Evolutionary conservation across 2,329 filamentous ascomycete species (phyloP), one percentile per base, ranked within the genome.

Genomic region (Colletotrichum sp.): DNA sequence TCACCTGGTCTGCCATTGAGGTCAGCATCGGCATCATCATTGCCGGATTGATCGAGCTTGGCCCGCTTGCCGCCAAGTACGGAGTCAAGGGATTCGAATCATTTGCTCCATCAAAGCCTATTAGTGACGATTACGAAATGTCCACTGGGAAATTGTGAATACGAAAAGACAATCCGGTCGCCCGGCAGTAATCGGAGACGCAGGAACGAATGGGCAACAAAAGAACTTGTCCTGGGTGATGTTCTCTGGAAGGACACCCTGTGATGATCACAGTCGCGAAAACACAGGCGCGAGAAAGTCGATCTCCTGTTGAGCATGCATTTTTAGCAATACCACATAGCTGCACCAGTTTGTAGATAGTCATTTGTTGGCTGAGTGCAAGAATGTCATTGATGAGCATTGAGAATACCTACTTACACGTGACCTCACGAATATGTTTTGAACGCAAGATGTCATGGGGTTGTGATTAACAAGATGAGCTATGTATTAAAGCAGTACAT

Each of bases 11-110:
- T 15, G 72, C 72, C 21, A 30, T 75, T 2, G 72, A 75, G 16
- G 72, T 75, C 24, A 75, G 72, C 28, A 72, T 75, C 10, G 72
- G 72, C 2, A 75, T 75, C 15, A 60, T 75, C 24, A 75, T 75
- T 12, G 72, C 72, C 16, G 72, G 69, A 1, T 21, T 75, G 34
- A 75, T 75, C 21, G 72, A 75, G 13, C 72, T 75, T 2, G 72
- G 72, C 16, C 72, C 72, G 21, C 72, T 75, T 32, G 72, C 69
- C 18, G 72, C 69, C 34, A 75, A 75, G n/a, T 72, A 62, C 16
- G 26, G 30, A 7, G 10, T 75, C 36, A 62, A 62, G 62, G 72
- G 72, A 18, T 75, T 75, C 13, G 72, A 75, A 9, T 62, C 60
- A 16, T 72, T 62, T 13, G 49, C 36, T 4, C 30, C 34, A 7